A percentile compares a stretch with the other conserved stretches of the same genome.
Evolutionary conservation across 2,329 filamentous ascomycete species (phyloP).

Genomic region (Fusarium ramigenum): DNA sequence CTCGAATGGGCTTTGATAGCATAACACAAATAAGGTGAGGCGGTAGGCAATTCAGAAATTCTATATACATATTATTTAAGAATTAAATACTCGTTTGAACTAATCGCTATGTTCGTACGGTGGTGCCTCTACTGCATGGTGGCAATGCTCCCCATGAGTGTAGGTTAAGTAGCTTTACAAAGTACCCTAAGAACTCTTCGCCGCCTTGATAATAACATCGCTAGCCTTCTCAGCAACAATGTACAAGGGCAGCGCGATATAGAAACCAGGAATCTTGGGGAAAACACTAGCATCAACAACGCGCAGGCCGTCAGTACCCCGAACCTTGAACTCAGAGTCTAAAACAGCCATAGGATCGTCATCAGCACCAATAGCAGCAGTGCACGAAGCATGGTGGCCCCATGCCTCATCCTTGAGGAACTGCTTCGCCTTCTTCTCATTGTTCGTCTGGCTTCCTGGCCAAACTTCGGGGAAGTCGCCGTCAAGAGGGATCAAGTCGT

Average conservation of each 20-base stretch:
- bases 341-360: constrained; percentile 53
- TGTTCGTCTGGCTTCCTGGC: constrained; percentile 51
- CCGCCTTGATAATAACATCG: constrained; percentile 45
- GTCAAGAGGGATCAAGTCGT: constrained; percentile 20
- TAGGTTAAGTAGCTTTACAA: neutral
- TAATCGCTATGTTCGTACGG: accelerated
- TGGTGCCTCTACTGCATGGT: neutral
- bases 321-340: constrained; percentile 64
- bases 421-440: constrained; percentile 42
- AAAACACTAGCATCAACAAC: constrained; percentile 71
- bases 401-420: constrained; percentile 46
- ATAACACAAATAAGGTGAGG: neutral
- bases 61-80: neutral
- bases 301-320: constrained; percentile 62
- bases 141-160: too few species aligned
- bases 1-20: too few species aligned
- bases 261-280: constrained; percentile 39
- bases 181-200: neutral
- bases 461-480: constrained; percentile 37
- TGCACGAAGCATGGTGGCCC: constrained; percentile 48
- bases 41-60: accelerated
- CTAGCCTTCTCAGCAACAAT: constrained; percentile 67
- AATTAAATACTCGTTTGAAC: neutral
- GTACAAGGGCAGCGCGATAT: constrained; percentile 28
- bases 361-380: constrained; percentile 46